Conservation (phyloP, 805 yeast genomes). For the Yamadazyma philogaea region DNA sequence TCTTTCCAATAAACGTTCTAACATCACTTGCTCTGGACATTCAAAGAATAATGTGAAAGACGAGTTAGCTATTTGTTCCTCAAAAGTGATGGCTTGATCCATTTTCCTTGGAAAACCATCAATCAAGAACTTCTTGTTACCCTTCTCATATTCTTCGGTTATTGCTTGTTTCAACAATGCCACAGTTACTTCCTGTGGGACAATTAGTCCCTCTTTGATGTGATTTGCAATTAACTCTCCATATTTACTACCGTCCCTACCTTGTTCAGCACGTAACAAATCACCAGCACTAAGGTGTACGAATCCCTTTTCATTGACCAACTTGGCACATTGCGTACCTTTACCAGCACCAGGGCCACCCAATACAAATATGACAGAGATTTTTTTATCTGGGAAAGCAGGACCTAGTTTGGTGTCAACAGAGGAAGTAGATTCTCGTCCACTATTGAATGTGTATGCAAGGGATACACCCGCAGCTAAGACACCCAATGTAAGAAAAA, state of each 20-base stretch:
- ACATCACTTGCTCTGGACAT: slow-evolving; percentile 81
- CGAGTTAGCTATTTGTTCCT: slow-evolving; percentile 68
- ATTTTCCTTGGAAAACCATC: slow-evolving; percentile 98
- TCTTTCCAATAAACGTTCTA: slow-evolving; percentile 78
- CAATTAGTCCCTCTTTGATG: slow-evolving; percentile 85
- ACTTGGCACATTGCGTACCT: slow-evolving; percentile 90
- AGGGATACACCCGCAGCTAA: slow-evolving; percentile 53
- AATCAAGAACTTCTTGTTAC: slow-evolving; percentile 66
- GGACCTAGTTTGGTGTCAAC: slow-evolving; percentile 36
- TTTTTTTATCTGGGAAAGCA: slow-evolving; percentile 61
- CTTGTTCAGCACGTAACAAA: slow-evolving; percentile 87
- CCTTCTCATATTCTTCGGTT: slow-evolving; percentile 45
- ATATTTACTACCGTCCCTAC: slow-evolving; percentile 72
- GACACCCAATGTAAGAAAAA: slow-evolving; percentile 33
- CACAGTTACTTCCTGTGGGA: slow-evolving; percentile 89
- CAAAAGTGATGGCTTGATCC: slow-evolving; percentile 97
- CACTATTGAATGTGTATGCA: slow-evolving; percentile 41
- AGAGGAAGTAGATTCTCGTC: slow-evolving; percentile 42
- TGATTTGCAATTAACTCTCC: slow-evolving; percentile 83
- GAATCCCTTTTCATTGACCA: slow-evolving; percentile 77
- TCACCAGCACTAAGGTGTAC: slow-evolving; percentile 97
- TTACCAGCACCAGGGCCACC: slow-evolving; percentile 99
- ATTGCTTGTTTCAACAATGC: slow-evolving; percentile 82
- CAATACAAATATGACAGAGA: slow-evolving; percentile 81
- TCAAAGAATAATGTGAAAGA: slow-evolving; percentile 72